Percentiles rank a stretch among this genome's conserved stretches.
Evolutionary conservation across 176 grass and related monocot genomes (phyloP).

Genomic region (Raddia guianensis): DNA sequence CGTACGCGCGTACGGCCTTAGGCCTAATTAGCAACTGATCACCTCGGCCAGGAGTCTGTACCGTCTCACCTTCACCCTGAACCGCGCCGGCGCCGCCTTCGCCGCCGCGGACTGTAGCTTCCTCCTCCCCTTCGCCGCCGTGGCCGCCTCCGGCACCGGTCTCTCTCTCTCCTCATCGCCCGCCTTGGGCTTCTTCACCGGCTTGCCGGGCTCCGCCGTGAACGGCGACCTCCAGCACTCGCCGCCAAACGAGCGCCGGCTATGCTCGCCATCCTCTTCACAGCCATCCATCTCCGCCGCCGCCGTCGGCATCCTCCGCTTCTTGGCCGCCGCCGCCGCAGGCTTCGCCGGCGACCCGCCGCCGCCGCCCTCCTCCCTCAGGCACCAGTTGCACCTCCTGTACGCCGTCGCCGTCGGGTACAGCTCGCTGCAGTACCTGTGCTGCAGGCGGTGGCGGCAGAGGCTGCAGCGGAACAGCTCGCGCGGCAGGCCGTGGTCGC

Average conservation of each 20-base stretch:
- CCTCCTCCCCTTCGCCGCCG: neutral
- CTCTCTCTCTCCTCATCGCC: neutral
- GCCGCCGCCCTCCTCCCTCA: conserved; percentile 38
- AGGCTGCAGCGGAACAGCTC: conserved; percentile 75
- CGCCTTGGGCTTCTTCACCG: conserved; percentile 60
- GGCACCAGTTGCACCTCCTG: conserved; percentile 82
- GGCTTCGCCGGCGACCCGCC: neutral
- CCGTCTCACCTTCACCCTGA: conserved; percentile 61
- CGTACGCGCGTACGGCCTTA: too few relatives aligned
- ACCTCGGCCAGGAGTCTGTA: conserved; percentile 86
- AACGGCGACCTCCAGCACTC: conserved; percentile 32
- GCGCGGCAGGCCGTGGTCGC: conserved; percentile 60
- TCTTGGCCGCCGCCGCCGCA: neutral
- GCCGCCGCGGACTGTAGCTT: neutral
- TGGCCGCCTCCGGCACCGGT: neutral
- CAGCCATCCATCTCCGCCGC: neutral
- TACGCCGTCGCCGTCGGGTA: conserved; percentile 58
- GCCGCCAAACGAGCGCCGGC: neutral
- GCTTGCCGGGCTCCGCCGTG: conserved; percentile 46
- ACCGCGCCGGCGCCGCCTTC: conserved; percentile 33
- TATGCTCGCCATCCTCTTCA: neutral
- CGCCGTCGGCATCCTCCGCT: neutral
- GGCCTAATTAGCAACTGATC: conserved; percentile 41
- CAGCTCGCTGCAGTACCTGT: conserved; percentile 90
- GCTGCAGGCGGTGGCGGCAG: conserved; percentile 65